phyloP scores from a whole-genome alignment of 225 moss, liverwort and hornwort genomes.

The Takakia lepidozioides region DNA sequence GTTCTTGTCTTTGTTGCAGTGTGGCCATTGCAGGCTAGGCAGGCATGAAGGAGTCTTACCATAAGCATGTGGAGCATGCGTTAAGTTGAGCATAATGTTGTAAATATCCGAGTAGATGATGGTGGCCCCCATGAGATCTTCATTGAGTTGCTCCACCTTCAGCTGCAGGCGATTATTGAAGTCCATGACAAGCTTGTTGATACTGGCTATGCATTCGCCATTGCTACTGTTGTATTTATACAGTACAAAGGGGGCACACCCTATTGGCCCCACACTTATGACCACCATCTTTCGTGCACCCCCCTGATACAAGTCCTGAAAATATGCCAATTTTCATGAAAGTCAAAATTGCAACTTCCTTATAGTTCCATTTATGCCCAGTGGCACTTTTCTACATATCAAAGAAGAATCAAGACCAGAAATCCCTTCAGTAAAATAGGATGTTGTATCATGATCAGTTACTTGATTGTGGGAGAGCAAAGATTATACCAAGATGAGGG shows the following conservation, averaged over 20 bases:
- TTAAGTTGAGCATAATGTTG: conserved; percentile 12
- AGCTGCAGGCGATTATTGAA: conserved; percentile 18
- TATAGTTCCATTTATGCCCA: too few relatives aligned
- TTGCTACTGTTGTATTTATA: conserved; percentile 13
- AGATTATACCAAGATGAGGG: too few relatives aligned
- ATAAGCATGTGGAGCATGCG: conserved; percentile 8
- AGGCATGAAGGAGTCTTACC: too few relatives aligned
- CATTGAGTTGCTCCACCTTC: conserved; percentile 14
- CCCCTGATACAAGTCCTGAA: conserved; percentile 19
- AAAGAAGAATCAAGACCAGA: too few relatives aligned
- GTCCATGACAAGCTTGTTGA: conserved; percentile 15
- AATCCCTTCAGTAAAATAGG: too few relatives aligned
- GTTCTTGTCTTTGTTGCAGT: too few relatives aligned
- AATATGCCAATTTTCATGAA: too few relatives aligned
- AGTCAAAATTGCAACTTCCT: too few relatives aligned
- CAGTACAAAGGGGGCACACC: conserved; percentile 35
- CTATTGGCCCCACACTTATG: conserved; percentile 23
- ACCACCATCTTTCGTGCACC: conserved; percentile 26
- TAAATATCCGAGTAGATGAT: conserved; percentile 21
- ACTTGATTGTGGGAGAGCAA: too few relatives aligned
- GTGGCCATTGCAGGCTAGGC: too few relatives aligned
- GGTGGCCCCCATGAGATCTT: conserved; percentile 9
- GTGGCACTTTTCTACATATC: too few relatives aligned
- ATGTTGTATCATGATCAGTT: too few relatives aligned
- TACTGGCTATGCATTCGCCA: conserved; percentile 12